Percentiles rank a stretch among this genome's conserved stretches.
phyloP scores from a whole-genome alignment of 495 filamentous ascomycete species.

The Xanthoparmelia taractica region DNA sequence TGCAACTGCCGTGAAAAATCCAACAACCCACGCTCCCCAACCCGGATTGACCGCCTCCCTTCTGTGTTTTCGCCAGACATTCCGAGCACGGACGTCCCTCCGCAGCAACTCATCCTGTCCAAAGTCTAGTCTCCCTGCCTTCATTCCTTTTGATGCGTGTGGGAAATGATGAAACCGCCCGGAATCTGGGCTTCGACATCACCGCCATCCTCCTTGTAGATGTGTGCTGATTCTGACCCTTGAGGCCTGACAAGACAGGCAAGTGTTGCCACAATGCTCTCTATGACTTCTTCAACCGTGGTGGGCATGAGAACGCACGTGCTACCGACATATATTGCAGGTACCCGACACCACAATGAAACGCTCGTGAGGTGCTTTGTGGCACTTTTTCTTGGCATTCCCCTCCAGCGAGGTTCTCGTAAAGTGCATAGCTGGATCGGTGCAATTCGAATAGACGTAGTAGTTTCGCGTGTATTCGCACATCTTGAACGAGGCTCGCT shows the following conservation, averaged over 20 bases:
- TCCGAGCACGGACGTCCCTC: background rate
- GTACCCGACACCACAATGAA: constrained; percentile 62
- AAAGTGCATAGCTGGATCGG: constrained; percentile 60
- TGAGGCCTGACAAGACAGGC: background rate
- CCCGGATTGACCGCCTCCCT: background rate
- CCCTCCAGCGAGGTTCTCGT: constrained; percentile 59
- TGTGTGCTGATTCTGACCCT: background rate
- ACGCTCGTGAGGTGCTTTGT: constrained; percentile 64
- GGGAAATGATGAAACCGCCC: background rate
- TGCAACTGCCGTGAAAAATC: background rate
- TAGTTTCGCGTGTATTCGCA: constrained; percentile 72
- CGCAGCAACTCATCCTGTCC: background rate
- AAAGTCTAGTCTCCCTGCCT: background rate
- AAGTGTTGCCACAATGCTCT: background rate
- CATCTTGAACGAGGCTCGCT: constrained; percentile 42
- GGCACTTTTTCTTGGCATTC: constrained; percentile 50
- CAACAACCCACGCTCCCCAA: background rate
- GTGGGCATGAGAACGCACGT: background rate
- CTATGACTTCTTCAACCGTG: background rate
- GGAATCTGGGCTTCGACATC: background rate
- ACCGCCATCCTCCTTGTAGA: background rate
- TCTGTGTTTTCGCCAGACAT: background rate
- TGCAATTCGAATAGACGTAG: constrained; percentile 66
- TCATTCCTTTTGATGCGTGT: background rate
- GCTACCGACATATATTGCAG: constrained; percentile 50